phyloP scores from a whole-genome alignment of 371 early-diverging fungal genomes.

The Chytridium lagenaria region DNA sequence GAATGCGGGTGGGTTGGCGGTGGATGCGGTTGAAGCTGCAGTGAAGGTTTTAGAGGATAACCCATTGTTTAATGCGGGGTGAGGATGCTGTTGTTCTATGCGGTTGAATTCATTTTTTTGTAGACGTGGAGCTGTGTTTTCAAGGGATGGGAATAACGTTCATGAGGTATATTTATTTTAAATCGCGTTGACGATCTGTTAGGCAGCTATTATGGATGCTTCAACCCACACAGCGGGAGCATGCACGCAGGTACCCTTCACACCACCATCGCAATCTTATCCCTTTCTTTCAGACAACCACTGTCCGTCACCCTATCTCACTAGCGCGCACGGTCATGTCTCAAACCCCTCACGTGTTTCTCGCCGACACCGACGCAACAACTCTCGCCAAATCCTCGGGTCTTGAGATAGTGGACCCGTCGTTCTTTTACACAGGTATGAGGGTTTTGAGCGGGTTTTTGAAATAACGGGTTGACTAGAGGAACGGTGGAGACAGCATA shows the following conservation, averaged over 20 bases:
- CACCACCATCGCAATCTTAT: too few relatives aligned
- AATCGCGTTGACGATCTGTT: background rate
- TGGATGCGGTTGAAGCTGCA: conserved; percentile 54
- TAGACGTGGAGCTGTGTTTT: conserved; percentile 57
- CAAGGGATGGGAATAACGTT: conserved; percentile 45
- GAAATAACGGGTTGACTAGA: conserved; percentile 4
- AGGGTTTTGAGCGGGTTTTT: background rate
- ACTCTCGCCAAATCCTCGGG: conserved; percentile 45
- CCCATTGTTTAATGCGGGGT: conserved; percentile 60
- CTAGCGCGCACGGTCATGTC: conserved; percentile 51
- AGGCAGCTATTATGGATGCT: conserved; percentile 61
- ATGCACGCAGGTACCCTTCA: conserved; percentile 34
- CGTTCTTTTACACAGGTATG: conserved; percentile 53
- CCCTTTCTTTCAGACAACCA: conserved; percentile 16
- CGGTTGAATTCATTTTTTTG: background rate
- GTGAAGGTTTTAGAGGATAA: conserved; percentile 57
- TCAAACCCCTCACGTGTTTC: conserved; percentile 49
- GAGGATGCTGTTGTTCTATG: background rate
- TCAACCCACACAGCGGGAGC: conserved; percentile 43
- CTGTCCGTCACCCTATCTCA: conserved; percentile 55
- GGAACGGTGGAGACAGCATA: conserved; percentile 57
- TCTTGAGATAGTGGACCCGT: conserved; percentile 52
- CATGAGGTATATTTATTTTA: conserved; percentile 29
- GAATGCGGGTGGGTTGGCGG: conserved; percentile 40
- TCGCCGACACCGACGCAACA: conserved; percentile 56